Evolutionary conservation across 768 basidiomycete genomes (phyloP).

Genomic region (Calocera viscosa): DNA sequence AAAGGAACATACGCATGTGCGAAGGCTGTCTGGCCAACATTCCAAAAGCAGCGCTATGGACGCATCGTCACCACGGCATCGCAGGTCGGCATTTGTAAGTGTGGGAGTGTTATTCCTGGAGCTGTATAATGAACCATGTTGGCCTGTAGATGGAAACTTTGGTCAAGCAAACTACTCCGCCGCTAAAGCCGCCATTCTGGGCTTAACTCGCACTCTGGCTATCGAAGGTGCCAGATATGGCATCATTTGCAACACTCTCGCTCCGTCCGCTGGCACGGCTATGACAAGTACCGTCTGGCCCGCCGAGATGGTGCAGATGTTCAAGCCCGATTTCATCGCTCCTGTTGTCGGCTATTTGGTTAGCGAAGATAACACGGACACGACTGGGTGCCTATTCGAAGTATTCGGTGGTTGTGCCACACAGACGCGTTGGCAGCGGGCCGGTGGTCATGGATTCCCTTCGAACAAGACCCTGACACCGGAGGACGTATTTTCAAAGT

Average conservation of each 20-base stretch:
- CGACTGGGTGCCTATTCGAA: conserved; percentile 70
- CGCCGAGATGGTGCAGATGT: conserved; percentile 75
- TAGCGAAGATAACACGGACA: conserved; percentile 64
- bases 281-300: conserved; percentile 84
- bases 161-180: conserved; percentile 93
- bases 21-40: conserved; percentile 91
- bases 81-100: conserved; percentile 81
- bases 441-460: conserved; percentile 80
- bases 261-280: conserved; percentile 78
- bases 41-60: conserved; percentile 93
- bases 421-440: conserved; percentile 83
- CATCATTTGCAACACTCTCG: conserved; percentile 79
- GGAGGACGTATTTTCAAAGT: conserved; percentile 68
- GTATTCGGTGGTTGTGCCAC: conserved; percentile 85
- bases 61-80: conserved; percentile 92
- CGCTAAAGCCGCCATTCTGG: conserved; percentile 85
- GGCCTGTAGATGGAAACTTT: conserved; percentile 68
- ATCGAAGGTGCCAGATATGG: conserved; percentile 86
- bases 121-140: too few relatives aligned
- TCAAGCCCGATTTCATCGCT: conserved; percentile 90
- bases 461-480: conserved; percentile 59
- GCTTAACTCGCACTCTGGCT: conserved; percentile 77
- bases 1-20: conserved; percentile 84
- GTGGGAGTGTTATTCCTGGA: too few relatives aligned
- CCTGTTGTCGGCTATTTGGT: conserved; percentile 85